A percentile compares a stretch with the other conserved stretches of the same genome.
Evolutionary conservation across 2,329 filamentous ascomycete species (phyloP).

Genomic region (Zelopaecilomyces penicillatus): DNA sequence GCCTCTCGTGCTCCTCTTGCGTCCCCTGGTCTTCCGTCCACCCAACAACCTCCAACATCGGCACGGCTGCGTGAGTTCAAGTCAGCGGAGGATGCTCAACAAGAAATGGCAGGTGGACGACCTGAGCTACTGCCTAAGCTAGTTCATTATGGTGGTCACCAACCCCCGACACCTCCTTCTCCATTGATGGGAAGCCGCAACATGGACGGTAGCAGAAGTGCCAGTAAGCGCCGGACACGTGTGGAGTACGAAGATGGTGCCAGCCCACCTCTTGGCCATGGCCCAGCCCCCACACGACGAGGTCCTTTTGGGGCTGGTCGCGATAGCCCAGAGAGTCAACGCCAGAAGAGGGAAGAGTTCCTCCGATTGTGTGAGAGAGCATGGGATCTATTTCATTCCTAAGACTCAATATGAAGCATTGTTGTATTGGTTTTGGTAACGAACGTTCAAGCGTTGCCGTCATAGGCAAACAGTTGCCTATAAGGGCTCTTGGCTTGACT

Average conservation of each 20-base stretch:
- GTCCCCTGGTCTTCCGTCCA: slow-evolving; percentile 60
- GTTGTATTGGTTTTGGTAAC: no score
- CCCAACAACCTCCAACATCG: slow-evolving; percentile 43
- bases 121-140: slow-evolving; percentile 87
- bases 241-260: slow-evolving; percentile 92
- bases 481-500: no score
- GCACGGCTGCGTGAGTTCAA: slow-evolving; percentile 77
- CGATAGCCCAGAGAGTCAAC: slow-evolving; percentile 74
- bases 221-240: slow-evolving; percentile 65
- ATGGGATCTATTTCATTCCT: slow-evolving; percentile 97
- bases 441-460: no score
- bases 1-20: slow-evolving; percentile 59
- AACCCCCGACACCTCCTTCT: slow-evolving; percentile 85
- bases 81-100: slow-evolving; percentile 91
- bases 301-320: slow-evolving; percentile 74
- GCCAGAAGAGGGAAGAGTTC: slow-evolving; percentile 89
- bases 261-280: slow-evolving; percentile 74
- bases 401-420: slow-evolving; percentile 18
- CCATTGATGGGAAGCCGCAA: slow-evolving; percentile 49
- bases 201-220: slow-evolving; percentile 46
- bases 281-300: slow-evolving; percentile 51
- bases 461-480: no score
- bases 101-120: slow-evolving; percentile 81
- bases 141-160: slow-evolving; percentile 90
- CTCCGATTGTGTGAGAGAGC: slow-evolving; percentile 76